phyloP scores from a whole-genome alignment of 768 basidiomycete genomes.

The Dacryopinax primogenitus region DNA sequence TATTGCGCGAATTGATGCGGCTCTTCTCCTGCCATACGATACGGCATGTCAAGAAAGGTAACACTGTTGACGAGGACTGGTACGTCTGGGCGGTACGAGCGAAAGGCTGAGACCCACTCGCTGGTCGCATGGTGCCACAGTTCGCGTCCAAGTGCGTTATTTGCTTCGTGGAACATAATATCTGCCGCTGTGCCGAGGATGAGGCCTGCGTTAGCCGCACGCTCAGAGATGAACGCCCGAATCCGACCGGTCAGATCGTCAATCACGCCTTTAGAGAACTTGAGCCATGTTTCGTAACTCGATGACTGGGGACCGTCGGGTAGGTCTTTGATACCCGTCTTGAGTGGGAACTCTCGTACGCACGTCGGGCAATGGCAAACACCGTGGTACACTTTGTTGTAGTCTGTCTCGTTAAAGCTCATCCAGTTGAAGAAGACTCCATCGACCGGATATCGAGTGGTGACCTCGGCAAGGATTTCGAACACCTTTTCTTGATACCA shows the following conservation, averaged over 20 bases:
- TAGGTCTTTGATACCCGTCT: not conserved
- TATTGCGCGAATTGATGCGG: constrained; percentile 2
- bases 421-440: constrained; percentile 9
- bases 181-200: constrained; percentile 1
- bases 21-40: not conserved
- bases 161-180: constrained; percentile 4
- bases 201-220: not conserved
- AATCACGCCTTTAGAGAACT: not conserved
- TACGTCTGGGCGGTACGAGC: not conserved
- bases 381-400: constrained; percentile 4
- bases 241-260: not conserved
- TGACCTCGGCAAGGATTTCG: not conserved
- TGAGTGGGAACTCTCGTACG: not conserved
- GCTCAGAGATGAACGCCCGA: constrained; percentile 2
- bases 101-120: constrained; percentile 3
- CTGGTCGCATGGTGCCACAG: not conserved
- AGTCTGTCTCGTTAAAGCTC: constrained; percentile 4
- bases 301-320: not conserved
- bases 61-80: constrained; percentile 5
- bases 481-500: constrained; percentile 3
- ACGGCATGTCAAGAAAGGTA: not conserved
- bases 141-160: constrained; percentile 1
- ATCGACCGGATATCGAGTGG: not conserved
- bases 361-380: constrained; percentile 4
- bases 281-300: not conserved